Evolutionary conservation across 23 red algal species (phyloP).

Genomic region (Gracilaria gracilis): DNA sequence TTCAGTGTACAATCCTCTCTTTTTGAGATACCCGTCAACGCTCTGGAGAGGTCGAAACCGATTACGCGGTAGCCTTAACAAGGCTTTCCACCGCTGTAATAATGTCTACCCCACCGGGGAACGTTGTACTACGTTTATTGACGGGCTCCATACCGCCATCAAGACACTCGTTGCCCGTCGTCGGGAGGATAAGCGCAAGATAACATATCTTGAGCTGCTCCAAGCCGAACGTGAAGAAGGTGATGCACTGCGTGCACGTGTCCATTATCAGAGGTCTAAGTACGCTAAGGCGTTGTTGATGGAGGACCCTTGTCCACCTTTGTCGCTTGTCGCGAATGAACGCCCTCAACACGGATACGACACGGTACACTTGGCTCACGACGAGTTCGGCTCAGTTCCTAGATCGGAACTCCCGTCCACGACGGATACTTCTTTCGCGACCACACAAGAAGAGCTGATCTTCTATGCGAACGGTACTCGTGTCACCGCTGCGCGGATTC

Average conservation of each 20-base stretch:
- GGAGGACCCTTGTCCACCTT: background rate
- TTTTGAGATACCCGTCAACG: background rate
- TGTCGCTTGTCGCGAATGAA: background rate
- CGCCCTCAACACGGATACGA: background rate
- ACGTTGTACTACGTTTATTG: background rate
- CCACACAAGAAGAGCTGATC: background rate
- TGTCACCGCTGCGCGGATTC: background rate
- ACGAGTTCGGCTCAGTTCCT: background rate
- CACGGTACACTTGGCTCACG: background rate
- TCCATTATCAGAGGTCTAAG: background rate
- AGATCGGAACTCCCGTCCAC: background rate
- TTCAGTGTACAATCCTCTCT: background rate
- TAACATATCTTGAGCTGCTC: background rate
- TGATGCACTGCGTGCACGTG: background rate
- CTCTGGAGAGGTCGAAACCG: background rate
- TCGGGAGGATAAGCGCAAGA: background rate
- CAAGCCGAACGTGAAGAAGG: background rate
- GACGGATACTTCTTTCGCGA: background rate
- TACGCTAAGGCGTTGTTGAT: background rate
- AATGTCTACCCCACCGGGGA: conserved; percentile 7
- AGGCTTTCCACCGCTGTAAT: conserved; percentile 1
- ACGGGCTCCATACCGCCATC: background rate
- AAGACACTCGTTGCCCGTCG: background rate
- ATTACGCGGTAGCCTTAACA: background rate
- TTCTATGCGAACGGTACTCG: background rate